Evolutionary conservation across 768 basidiomycete genomes (phyloP), one percentile per base, ranked within the genome.

Genomic region (Leccinum fibrillosum): DNA sequence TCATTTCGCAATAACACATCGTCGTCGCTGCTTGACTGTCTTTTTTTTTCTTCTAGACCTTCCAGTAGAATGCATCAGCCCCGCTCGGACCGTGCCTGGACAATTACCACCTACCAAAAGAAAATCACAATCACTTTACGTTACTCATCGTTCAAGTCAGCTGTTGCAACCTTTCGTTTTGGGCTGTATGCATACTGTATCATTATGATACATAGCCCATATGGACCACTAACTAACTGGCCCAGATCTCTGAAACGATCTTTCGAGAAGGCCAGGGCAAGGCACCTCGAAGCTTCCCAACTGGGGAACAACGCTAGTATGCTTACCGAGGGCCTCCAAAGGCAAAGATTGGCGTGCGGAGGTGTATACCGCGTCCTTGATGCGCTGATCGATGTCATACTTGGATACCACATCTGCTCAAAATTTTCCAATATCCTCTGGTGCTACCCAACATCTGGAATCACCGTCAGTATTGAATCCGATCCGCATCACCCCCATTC

Each of bases 291-390:
- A 48, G n/a, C 25, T 7, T 42, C 57, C n/a, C 17, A 15, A 17
- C 56, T 53, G 44, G n/a, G 49, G 25, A 49, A 21, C 26, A 35
- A 44, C 23, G 5, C 52, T 52, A 56, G 42, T 44, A 59, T 56
- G n/a, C 11, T 21, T 9, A 28, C 6, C 53, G 4, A 44, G 42
- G 42, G 5, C 52, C 62, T 59, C 21, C 53, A 53, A 55, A 53
- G 54, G 62, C 26, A 63, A 63, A 64, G 63, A 63, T 63, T 63
- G 47, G 34, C 62, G 30, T 64, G 44, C 50, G 12, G 17, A 32
- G 13, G 32, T 26, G 10, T n/a, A 11, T 32, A 26, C 39, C 56
- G 61, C 54, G 32, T 48, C 28, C 44, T 52, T 55, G 62, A 63
- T 63, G 57, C 37, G 12, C 19, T 55, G 53, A 59, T 59, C 49